Conservation (phyloP, 306 rosid genomes). For the Dalbergia cochinchinensis region DNA sequence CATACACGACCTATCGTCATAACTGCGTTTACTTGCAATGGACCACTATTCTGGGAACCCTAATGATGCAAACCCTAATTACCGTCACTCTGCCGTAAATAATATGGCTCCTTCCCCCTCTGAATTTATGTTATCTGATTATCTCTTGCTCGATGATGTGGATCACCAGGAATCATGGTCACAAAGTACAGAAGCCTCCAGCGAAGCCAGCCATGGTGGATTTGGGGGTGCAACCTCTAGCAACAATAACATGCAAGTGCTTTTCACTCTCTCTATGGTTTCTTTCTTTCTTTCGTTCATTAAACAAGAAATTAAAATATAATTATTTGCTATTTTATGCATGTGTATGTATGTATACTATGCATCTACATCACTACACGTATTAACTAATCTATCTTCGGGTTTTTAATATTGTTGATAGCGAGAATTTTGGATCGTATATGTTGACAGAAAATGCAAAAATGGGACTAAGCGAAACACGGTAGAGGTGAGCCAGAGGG, state of each 20-base stretch:
- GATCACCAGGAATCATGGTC: slow-evolving; percentile 49
- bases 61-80: slow-evolving; percentile 48
- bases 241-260: slow-evolving; percentile 51
- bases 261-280: background rate
- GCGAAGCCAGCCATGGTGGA: slow-evolving; percentile 48
- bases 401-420: background rate
- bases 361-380: background rate
- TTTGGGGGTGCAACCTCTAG: slow-evolving; percentile 51
- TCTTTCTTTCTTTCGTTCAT: background rate
- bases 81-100: background rate
- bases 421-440: background rate
- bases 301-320: background rate
- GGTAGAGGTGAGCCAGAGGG: slow-evolving; percentile 43
- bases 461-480: slow-evolving; percentile 43
- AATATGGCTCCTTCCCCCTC: slow-evolving; percentile 39
- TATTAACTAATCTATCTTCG: background rate
- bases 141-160: slow-evolving; percentile 41
- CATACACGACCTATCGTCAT: background rate
- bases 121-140: slow-evolving; percentile 59
- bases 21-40: slow-evolving; percentile 47
- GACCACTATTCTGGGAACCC: slow-evolving; percentile 54
- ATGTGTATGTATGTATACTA: background rate
- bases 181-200: slow-evolving; percentile 46
- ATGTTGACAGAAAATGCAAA: slow-evolving; percentile 47
- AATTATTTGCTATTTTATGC: background rate